These are phyloP conservation scores for Geranomyces michiganensis DNA, from an alignment of 192 early-diverging fungal species.

Conservation along the genomic window DNA sequence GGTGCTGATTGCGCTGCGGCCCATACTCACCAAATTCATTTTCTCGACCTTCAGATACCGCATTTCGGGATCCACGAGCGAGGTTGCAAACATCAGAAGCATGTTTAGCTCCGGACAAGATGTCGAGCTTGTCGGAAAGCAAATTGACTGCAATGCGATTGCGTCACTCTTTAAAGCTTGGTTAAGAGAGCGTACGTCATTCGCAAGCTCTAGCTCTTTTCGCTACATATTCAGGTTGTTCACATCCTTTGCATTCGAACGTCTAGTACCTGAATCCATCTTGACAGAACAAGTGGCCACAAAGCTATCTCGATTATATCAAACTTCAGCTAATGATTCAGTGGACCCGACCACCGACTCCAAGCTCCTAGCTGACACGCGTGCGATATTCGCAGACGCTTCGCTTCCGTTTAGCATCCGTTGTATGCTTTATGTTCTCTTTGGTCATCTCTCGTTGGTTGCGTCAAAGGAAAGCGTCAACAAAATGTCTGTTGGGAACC, in stretches of 20 bases:
- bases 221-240: neutral
- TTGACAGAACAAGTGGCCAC: constrained; percentile 6
- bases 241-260: neutral
- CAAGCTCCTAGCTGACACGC: constrained; percentile 2
- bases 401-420: constrained; percentile 82
- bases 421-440: constrained; percentile 79
- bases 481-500: constrained; percentile 92
- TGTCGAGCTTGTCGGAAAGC: constrained; percentile 59
- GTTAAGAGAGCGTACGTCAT: constrained; percentile 20
- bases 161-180: constrained; percentile 33
- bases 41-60: constrained; percentile 75
- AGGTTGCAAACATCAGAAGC: constrained; percentile 73
- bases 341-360: neutral
- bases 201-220: neutral
- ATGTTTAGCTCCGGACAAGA: constrained; percentile 81
- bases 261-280: constrained; percentile 20
- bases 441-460: constrained; percentile 85
- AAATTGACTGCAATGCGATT: constrained; percentile 29
- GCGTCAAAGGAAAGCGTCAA: constrained; percentile 79
- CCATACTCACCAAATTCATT: too few relatives aligned
- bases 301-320: constrained; percentile 1
- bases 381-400: neutral
- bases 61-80: constrained; percentile 75
- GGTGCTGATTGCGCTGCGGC: too few relatives aligned
- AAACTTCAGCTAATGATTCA: neutral